These are phyloP conservation scores for Leishmania martiniquensis DNA, from an alignment of 208 protist genomes.

Conservation along the genomic window DNA sequence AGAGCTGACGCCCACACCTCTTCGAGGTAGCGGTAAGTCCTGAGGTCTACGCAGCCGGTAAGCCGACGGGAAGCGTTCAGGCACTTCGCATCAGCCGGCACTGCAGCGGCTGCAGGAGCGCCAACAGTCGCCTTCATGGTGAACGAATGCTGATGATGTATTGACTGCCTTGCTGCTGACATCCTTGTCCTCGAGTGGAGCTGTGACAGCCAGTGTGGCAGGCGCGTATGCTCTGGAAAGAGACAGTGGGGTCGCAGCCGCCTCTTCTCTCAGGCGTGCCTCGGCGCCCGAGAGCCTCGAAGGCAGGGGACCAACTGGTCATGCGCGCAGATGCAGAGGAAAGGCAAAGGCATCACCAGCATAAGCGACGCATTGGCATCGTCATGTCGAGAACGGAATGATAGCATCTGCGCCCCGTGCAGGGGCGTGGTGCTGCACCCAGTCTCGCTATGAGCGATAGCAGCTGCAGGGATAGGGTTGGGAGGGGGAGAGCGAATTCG, in stretches of 20 bases:
- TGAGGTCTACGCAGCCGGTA: neutral
- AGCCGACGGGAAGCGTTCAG: neutral
- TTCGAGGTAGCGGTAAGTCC: slow-evolving; percentile 22
- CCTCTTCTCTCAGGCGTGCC: neutral
- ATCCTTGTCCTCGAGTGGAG: neutral
- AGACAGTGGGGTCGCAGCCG: neutral
- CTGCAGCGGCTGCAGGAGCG: neutral
- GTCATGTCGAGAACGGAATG: neutral
- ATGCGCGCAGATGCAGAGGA: neutral
- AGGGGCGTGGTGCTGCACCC: neutral
- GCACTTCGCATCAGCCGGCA: slow-evolving; percentile 3
- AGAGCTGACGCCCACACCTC: slow-evolving; percentile 20
- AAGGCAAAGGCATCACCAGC: neutral
- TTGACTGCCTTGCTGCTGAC: neutral
- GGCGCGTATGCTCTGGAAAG: neutral
- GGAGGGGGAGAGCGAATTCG: too few relatives aligned
- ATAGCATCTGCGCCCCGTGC: neutral
- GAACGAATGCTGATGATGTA: neutral
- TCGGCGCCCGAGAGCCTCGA: neutral
- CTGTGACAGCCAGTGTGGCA: neutral
- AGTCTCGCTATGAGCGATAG: neutral
- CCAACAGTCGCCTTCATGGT: neutral
- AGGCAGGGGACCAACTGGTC: neutral
- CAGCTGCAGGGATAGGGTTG: neutral
- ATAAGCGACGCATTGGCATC: neutral